phyloP scores from a whole-genome alignment of 225 moss, liverwort and hornwort genomes.

The Straminergon stramineum region DNA sequence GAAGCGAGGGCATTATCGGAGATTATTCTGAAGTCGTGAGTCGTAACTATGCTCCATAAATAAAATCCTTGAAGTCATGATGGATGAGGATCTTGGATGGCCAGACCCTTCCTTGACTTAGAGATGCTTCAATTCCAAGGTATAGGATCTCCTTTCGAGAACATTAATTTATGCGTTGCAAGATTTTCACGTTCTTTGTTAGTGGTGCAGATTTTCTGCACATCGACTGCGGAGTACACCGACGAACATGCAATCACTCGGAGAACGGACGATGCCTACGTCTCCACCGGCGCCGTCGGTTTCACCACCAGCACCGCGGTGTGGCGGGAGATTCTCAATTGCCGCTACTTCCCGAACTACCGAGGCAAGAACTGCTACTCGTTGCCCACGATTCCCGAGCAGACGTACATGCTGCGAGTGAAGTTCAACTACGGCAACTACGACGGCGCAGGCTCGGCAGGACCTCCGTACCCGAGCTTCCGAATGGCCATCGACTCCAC shows the following conservation, averaged over 20 bases:
- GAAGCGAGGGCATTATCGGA: neutral
- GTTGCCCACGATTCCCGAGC: neutral
- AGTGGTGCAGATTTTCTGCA: neutral
- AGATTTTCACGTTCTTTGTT: neutral
- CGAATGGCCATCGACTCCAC: neutral
- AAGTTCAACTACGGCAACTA: slow-evolving; percentile 1
- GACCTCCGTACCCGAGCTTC: neutral
- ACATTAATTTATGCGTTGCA: neutral
- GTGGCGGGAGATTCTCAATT: neutral
- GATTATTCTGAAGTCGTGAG: neutral
- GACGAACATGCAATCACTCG: neutral
- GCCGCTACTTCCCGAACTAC: neutral
- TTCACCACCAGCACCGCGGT: neutral
- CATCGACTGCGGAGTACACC: neutral
- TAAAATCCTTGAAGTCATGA: neutral
- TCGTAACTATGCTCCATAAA: neutral
- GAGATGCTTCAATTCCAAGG: neutral
- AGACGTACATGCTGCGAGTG: neutral
- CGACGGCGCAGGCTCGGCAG: neutral
- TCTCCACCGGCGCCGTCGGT: neutral
- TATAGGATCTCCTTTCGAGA: neutral
- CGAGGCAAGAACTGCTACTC: slow-evolving; percentile 14
- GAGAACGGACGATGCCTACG: neutral
- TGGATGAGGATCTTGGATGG: neutral
- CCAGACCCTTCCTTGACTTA: neutral